Evolutionary conservation across 2,329 filamentous ascomycete species (phyloP), one percentile per base, ranked within the genome.

Genomic region (Venturia oleaginea): DNA sequence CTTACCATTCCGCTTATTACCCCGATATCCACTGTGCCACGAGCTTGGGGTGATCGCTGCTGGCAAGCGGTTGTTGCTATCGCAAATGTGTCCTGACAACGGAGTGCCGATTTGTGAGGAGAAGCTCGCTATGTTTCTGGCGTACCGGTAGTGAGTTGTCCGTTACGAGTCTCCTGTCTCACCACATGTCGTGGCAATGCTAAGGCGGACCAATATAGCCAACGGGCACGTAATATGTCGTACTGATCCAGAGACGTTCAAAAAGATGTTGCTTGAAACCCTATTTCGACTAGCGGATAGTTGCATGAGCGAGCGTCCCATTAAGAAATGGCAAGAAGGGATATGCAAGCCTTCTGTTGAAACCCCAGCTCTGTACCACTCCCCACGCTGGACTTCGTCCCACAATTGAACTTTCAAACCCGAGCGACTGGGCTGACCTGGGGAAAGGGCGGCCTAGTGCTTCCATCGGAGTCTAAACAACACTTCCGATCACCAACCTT

Each of bases 361-460:
- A 51, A 51, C 46, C 46, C 46, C 46, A 51, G 46, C 30, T 34
- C 30, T 57, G 27, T 34, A 22, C 51, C 13, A 57, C 51, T 7
- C 51, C 51, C 51, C 51, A 57, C 51, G 51, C 51, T 57, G 43
- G 19, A 4, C 43, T 57, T 34, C 11, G 30, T 57, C 51, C 51
- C 51, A 57, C 51, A 34, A 30, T 22, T 51, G 4, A 7, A 5
- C 24, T 48, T 51, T 27, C 22, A 8, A 27, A 37, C 27, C 51
- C 51, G 51, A 22, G 4, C 8, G 27, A n/a, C 30, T 34, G 51
- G 51, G 30, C 8, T 57, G 19, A 57, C 27, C 51, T 57, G 51
- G 51, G 51, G 51, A 57, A 57, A 57, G 51, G 51, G 17, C 27
- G 51, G 15, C 51, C 51, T 57, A 57, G 51, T 34, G 51, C 51